Percentiles rank a stretch among this genome's conserved stretches.
phyloP scores from a whole-genome alignment of 2,329 filamentous ascomycete genomes.

The Phoma sp. region DNA sequence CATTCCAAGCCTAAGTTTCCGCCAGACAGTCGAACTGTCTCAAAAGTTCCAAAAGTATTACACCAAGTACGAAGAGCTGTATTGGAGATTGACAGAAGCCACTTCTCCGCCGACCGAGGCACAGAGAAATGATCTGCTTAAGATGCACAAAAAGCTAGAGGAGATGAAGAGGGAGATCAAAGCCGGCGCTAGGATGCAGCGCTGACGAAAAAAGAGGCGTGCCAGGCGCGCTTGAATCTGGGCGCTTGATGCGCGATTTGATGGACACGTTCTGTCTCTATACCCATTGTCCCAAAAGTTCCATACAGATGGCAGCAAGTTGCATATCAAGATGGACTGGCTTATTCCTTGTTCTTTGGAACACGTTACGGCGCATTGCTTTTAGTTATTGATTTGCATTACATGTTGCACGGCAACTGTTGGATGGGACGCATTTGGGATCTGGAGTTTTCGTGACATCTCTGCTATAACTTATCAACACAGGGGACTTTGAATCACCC shows the following conservation, averaged over 20 bases:
- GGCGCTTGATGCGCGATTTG: slow-evolving; percentile 9
- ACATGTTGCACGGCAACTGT: slow-evolving; percentile 19
- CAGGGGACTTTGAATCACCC: slow-evolving; percentile 15
- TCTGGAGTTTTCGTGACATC: slow-evolving; percentile 20
- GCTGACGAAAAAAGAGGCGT: slow-evolving; percentile 21
- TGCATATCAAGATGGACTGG: slow-evolving; percentile 13
- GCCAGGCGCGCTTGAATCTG: slow-evolving; percentile 2
- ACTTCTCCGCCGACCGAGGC: slow-evolving; percentile 54
- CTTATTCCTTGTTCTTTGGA: slow-evolving; percentile 5
- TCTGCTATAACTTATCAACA: slow-evolving; percentile 13
- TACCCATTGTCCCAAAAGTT: slow-evolving; percentile 8
- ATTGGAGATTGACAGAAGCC: slow-evolving; percentile 55
- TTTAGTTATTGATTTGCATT: slow-evolving; percentile 13
- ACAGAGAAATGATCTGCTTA: slow-evolving; percentile 61
- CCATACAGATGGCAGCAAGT: slow-evolving; percentile 7
- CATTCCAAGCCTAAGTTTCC: slow-evolving; percentile 49
- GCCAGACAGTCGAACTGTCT: slow-evolving; percentile 55
- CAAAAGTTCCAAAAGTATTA: slow-evolving; percentile 66
- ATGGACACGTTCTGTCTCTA: neutral
- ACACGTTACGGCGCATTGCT: slow-evolving; percentile 7
- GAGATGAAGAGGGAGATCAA: slow-evolving; percentile 66
- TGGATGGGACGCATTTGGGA: slow-evolving; percentile 23
- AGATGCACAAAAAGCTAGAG: slow-evolving; percentile 62
- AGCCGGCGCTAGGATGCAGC: slow-evolving; percentile 43
- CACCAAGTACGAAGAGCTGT: slow-evolving; percentile 63